phyloP scores from a whole-genome alignment of 2,329 filamentous ascomycete species.

The Colletotrichum graminicola region DNA sequence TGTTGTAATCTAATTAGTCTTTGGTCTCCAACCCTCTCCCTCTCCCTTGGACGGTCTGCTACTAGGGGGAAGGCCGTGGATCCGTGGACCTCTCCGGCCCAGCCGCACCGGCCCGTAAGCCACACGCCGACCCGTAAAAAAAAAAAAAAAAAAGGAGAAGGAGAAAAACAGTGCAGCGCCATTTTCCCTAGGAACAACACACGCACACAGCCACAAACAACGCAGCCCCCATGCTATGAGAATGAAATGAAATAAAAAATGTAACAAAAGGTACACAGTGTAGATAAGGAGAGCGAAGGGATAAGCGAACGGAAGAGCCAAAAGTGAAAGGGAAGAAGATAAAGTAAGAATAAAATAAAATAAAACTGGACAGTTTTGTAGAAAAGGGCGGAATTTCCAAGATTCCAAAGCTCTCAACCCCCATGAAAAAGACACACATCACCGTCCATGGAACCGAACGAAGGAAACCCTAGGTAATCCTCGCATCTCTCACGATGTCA shows the following conservation, averaged over 20 bases:
- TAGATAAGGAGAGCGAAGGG: neutral
- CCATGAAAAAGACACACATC: neutral
- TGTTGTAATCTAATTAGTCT: neutral
- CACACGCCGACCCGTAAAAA: neutral
- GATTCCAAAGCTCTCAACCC: constrained; percentile 1
- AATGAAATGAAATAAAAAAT: neutral
- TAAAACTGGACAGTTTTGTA: neutral
- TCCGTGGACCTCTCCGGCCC: constrained; percentile 32
- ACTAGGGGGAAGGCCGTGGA: constrained; percentile 20
- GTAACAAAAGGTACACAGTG: neutral
- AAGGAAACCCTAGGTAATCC: constrained; percentile 13
- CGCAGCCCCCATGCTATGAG: neutral
- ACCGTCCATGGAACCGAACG: neutral
- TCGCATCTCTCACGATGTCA: constrained; percentile 2
- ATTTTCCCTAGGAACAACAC: constrained; percentile 23
- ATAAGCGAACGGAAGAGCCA: no score
- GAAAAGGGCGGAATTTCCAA: constrained; percentile 20
- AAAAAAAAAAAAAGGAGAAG: no score
- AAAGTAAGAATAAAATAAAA: neutral
- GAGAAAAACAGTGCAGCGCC: neutral
- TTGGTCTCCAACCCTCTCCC: neutral
- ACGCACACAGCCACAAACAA: neutral
- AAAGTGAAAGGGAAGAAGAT: neutral
- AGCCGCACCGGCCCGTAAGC: constrained; percentile 15
- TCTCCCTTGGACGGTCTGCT: neutral